Percentiles rank a stretch among this genome's conserved stretches.
These are phyloP conservation scores for Xylaria sp. DNA, from an alignment of 2,329 filamentous ascomycete genomes.

Conservation along the genomic window DNA sequence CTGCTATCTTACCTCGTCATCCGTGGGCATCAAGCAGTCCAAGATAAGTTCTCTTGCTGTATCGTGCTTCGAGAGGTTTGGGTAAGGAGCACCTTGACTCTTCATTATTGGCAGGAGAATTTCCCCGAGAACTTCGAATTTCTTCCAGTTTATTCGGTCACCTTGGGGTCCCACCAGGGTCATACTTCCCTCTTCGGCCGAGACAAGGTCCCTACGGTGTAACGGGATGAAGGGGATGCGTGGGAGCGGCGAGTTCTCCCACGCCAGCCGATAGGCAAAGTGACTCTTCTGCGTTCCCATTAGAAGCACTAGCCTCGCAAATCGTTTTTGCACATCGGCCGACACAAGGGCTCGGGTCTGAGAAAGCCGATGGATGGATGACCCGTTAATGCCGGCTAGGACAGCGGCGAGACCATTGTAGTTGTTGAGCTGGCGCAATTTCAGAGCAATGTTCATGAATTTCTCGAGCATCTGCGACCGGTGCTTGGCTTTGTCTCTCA, in stretches of 20 bases:
- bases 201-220: conserved; percentile 85
- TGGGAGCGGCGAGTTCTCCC: conserved; percentile 91
- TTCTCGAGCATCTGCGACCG: conserved; percentile 89
- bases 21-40: conserved; percentile 78
- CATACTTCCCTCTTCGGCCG: conserved; percentile 87
- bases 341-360: conserved; percentile 80
- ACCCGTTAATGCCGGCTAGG: conserved; percentile 87
- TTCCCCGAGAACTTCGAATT: conserved; percentile 95
- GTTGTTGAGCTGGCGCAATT: conserved; percentile 89
- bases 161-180: conserved; percentile 78
- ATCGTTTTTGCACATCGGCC: conserved; percentile 74
- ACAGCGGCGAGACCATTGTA: conserved; percentile 96
- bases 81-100: conserved; percentile 84
- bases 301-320: conserved; percentile 83
- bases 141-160: conserved; percentile 92
- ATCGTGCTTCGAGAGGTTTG: conserved; percentile 70
- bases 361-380: conserved; percentile 78
- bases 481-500: conserved; percentile 95
- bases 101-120: conserved; percentile 88
- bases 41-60: conserved; percentile 74
- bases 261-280: conserved; percentile 93
- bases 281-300: conserved; percentile 94
- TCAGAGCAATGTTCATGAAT: conserved; percentile 88
- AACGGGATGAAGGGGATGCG: conserved; percentile 93
- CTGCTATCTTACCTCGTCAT: conserved; percentile 74